Evolutionary conservation across 805 yeast genomes (phyloP).

Genomic region (Spathaspora sp.): DNA sequence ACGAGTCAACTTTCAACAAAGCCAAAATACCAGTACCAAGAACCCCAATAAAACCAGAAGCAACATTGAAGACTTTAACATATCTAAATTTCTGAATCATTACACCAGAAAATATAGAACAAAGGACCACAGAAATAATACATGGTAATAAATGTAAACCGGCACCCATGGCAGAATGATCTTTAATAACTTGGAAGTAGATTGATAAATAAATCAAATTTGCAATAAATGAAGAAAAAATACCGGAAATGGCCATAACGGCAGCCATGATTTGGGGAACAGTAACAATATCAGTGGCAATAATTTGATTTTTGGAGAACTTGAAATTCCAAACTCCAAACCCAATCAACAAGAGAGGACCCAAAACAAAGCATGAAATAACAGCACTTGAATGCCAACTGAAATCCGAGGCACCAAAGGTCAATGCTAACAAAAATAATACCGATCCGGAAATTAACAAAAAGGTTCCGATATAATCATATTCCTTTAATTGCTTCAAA

Average conservation of each 20-base stretch:
- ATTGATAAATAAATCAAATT: slow-evolving; percentile 19
- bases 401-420: slow-evolving; percentile 57
- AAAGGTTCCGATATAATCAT: slow-evolving; percentile 53
- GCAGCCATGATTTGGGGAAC: slow-evolving; percentile 36
- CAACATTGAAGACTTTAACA: slow-evolving; percentile 39
- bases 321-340: slow-evolving; percentile 43
- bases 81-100: slow-evolving; percentile 32
- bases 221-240: slow-evolving; percentile 37
- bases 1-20: slow-evolving; percentile 38
- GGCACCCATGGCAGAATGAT: slow-evolving; percentile 38
- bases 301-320: slow-evolving; percentile 41
- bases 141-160: slow-evolving; percentile 45
- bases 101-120: slow-evolving; percentile 36
- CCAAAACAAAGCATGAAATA: slow-evolving; percentile 31
- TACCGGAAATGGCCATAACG: slow-evolving; percentile 27
- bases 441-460: slow-evolving; percentile 46
- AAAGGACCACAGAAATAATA: slow-evolving; percentile 34
- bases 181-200: slow-evolving; percentile 49
- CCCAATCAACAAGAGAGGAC: slow-evolving; percentile 28
- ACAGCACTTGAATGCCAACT: slow-evolving; percentile 48
- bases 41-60: slow-evolving; percentile 26
- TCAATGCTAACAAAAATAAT: slow-evolving; percentile 50
- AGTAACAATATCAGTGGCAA: slow-evolving; percentile 42
- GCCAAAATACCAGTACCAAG: slow-evolving; percentile 44
- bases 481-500: slow-evolving; percentile 36